Evolutionary conservation across 768 basidiomycete genomes (phyloP), one percentile per base, ranked within the genome.

Genomic region (Serendipita vermifera): DNA sequence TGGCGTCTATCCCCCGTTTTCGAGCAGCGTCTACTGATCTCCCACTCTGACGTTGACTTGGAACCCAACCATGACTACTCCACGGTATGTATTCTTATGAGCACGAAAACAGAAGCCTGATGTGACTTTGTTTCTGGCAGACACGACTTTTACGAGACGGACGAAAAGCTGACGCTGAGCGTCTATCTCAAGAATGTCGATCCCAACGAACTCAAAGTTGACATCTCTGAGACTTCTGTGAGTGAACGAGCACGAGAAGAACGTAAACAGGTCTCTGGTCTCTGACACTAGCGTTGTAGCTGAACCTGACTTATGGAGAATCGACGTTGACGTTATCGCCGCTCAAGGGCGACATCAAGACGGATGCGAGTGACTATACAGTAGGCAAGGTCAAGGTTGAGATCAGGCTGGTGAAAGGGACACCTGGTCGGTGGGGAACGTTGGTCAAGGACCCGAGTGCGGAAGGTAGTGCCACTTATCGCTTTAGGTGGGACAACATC

Each of bases 321-420:
- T 84, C 82, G 62, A 65, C 66, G n/a, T 74, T 93, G 38, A 70
- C 73, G 3, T 71, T 97, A 13, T 80, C 86, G 56, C 93, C 92
- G 6, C 73, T 97, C 13, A 85, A 83, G 63, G 87, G 85, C 38
- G 80, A 82, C 65, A 88, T 97, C 63, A 77, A 84, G 65, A 70
- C 83, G 3, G 72, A 73, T 29, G 71, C 73, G 57, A 79, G 81
- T 61, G 73, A 75, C 24, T 85, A 72, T 66, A 79, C 79, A 9
- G 80, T 93, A 15, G 80, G 88, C 20, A 85, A 83, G 65, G 82
- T 91, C 62, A 97, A 97, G 68, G 76, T 97, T 55, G 94, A 99
- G 69, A 68, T 97, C 55, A 77, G 78, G 20, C 73, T 99, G 26
- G 72, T 64, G 40, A 97, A 98, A 71, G 72, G 72, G 59, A 75